phyloP scores from a whole-genome alignment of 352 stramenopile genomes.

The Phytophthora pistaciae region DNA sequence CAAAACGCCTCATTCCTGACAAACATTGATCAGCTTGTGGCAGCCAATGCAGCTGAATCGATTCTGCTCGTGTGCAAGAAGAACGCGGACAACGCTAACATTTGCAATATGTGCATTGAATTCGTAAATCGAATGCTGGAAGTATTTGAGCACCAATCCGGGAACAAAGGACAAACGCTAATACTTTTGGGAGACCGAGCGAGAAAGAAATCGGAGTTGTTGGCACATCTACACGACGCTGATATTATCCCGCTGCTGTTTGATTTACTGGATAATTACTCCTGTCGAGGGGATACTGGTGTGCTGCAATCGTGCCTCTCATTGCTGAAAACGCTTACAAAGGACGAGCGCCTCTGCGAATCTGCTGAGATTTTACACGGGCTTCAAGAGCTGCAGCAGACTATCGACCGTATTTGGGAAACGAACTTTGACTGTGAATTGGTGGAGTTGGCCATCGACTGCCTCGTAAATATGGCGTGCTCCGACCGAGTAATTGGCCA shows the following conservation, averaged over 20 bases:
- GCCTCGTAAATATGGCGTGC: constrained; percentile 56
- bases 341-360: constrained; percentile 35
- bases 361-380: constrained; percentile 36
- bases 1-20: constrained; percentile 9
- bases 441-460: constrained; percentile 53
- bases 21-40: constrained; percentile 17
- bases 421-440: constrained; percentile 25
- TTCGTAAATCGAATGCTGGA: constrained; percentile 25
- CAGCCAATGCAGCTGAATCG: constrained; percentile 3
- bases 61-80: constrained; percentile 28
- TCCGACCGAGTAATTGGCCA: constrained; percentile 33
- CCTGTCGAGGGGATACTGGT: constrained; percentile 6
- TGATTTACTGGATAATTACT: constrained; percentile 38
- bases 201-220: constrained; percentile 26
- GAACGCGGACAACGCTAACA: constrained; percentile 8
- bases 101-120: constrained; percentile 29
- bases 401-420: constrained; percentile 34
- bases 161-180: neutral
- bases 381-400: constrained; percentile 42
- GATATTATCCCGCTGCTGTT: constrained; percentile 34
- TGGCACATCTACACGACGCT: constrained; percentile 28
- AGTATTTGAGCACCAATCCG: constrained; percentile 8
- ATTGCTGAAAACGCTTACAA: constrained; percentile 48
- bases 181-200: no score
- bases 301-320: constrained; percentile 38